Evolutionary conservation across 441 rosid species (phyloP), one percentile per base, ranked within the genome.

Genomic region (Euphorbia celastroides): DNA sequence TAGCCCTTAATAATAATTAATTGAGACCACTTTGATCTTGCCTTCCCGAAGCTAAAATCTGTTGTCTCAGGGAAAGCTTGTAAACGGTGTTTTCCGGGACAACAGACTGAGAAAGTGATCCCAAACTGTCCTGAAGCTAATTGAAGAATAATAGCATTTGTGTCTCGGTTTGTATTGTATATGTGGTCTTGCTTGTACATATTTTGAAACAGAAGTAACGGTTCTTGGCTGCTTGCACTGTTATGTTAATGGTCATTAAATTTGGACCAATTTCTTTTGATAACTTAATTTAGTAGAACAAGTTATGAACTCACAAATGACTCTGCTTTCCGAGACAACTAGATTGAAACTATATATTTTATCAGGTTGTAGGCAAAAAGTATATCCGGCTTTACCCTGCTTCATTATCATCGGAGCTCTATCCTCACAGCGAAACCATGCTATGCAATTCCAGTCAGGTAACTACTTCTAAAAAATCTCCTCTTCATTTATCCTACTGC

Each of bases 361-460:
- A 68, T 70, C 80, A 93, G 98, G 94, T 90, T 75, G 98, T 93
- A 66, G 97, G 98, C 13, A 86, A 81, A 68, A 93, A 93, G 76
- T 93, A 93, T 74, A 46, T 93, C 60, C 79, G 98, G 83, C 96
- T 93, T 63, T 93, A 93, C 74, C 70, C 86, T 60, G 79, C 90
- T 68, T 84, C 93, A 12, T 11, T 86, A 67, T 80, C 83, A 11
- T 91, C 85, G 64, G 97, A 88, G 70, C 93, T 93, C 66, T 78
- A 86, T 70, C 97, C 96, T 25, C 80, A 84, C 79, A 72, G 80
- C 20, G 94, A 90, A 82, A 88, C 89, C 60, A 93, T 90, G 96
- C 94, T 90, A 19, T 63, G 77, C 72, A 93, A 93, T 80, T 90
- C 98, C 66, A 93, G 97, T 78, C 92, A 86, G 97, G 98, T 90